These are phyloP conservation scores for Diaporthe australafricana DNA, from an alignment of 2,329 filamentous ascomycete species.

Conservation along the genomic window DNA sequence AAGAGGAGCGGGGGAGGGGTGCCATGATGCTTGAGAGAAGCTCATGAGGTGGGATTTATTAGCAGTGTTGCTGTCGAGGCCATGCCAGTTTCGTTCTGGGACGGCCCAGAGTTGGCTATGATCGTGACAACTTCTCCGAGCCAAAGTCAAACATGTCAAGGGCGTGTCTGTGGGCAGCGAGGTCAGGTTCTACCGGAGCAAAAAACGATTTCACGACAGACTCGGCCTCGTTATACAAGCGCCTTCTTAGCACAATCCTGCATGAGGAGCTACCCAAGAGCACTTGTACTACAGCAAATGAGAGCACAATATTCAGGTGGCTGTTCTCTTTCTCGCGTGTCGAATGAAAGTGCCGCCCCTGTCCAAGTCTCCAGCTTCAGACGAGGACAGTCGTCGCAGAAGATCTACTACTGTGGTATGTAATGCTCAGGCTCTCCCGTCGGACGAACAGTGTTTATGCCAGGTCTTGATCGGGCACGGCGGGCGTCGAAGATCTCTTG, in stretches of 20 bases:
- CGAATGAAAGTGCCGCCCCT: not conserved
- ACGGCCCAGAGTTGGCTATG: not conserved
- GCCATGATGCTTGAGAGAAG: slow-evolving; percentile 15
- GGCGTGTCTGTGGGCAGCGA: not conserved
- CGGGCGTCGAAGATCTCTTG: not conserved
- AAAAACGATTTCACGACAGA: not conserved
- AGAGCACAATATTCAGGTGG: not conserved
- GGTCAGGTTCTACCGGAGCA: not conserved
- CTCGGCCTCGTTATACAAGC: not conserved
- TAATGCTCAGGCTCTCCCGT: not conserved
- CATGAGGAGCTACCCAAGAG: not conserved
- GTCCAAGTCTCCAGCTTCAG: not conserved
- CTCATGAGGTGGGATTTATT: slow-evolving; percentile 20
- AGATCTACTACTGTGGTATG: not conserved
- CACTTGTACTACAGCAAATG: not conserved
- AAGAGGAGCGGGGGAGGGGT: slow-evolving; percentile 28
- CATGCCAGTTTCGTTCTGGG: not conserved
- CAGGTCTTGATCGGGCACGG: not conserved
- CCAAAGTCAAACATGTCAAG: not conserved
- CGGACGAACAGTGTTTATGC: not conserved
- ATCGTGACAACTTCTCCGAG: not conserved
- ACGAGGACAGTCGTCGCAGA: not conserved
- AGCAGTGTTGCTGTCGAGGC: not conserved
- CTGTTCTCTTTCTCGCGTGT: not conserved
- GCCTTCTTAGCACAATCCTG: not conserved